Evolutionary conservation across 345 rosid species (phyloP), one percentile per base, ranked within the genome.

Genomic region (Microcos paniculata): DNA sequence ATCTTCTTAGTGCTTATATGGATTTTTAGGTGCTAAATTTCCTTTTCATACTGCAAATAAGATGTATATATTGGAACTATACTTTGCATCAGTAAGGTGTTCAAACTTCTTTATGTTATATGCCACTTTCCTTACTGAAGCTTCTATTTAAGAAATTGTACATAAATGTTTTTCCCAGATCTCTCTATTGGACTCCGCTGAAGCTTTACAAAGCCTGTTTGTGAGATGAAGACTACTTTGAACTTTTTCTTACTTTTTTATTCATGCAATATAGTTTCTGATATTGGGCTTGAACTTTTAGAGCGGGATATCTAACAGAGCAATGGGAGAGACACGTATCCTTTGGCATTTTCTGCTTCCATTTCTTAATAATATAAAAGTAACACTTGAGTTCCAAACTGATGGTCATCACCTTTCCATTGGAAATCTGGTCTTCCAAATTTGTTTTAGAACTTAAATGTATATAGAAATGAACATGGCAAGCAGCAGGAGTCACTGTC

Each of bases 261-360:
- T 7, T 55, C 73, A 69, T 51, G n/a, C 14, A 6, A 62, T 78
- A 56, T 42, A 72, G 43, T 71, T 80, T 82, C 84, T 84, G 66
- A 84, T 71, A 8, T 68, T 18, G 16, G 65, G 51, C 70, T 67
- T 80, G 62, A 75, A 73, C 78, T 61, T 86, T 83, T 91, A 94
- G 98, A 79, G 74, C 31, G 98, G 98, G 66, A 84, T 90, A 81
- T 82, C 87, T 64, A 94, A 91, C 76, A 91, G 97, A 79, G 91
- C 95, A 53, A 92, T 92, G 76, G 98, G 95, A 70, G 98, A 94
- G 87, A 92, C 97, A 66, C 92, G 98, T 90, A 92, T 92, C 95
- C 88, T 80, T 82, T 61, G 14, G 19, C 38, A 16, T n/a, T 69
- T 55, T 28, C 31, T 78, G 61, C 19, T 72, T 59, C 19, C 40